Evolutionary conservation across 163 green algal species (phyloP), one percentile per base, ranked within the genome.

Genomic region (Chlamydomonas reinhardtii): DNA sequence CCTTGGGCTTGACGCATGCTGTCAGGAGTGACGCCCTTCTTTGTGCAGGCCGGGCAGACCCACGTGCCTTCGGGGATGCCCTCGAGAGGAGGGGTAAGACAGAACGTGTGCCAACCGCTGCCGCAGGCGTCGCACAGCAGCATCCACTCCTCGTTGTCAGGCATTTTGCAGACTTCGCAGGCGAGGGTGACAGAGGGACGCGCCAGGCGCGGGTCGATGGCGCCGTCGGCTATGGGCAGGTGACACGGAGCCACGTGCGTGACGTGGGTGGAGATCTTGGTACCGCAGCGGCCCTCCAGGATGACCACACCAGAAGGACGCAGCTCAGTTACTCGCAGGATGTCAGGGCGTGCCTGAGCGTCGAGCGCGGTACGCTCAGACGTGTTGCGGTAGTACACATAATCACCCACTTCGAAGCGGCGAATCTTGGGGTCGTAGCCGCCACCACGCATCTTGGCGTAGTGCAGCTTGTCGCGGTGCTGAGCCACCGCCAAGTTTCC

Each of bases 401-500:
- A 88, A 35, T 88, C 82, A 0, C 82, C 82, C 3, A 75, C 27
- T n/a, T 82, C 39, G 34, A 76, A 82, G 0, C 59, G 24, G 8
- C 31, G 25, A 0, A 78, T 31, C 0, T 64, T 54, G 29, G 70
- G 76, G 2, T 52, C 54, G 17, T 31, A 35, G 2, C 16, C 29
- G 11, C 79, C 85, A 19, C 39, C 34, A 1, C 85, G 68, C 8
- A 84, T 29, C 1, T 65, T 35, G 4, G 65, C 66, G 74, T 90
- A 90, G 29, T 80, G 72, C 61, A 84, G 52, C 29, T 31, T 83
- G 56, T 89, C 88, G 0, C 77, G 64, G 56, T 91, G 88, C 73
- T 91, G 88, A 0, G 83, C 88, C 48, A 89, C 85, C 22, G 37
- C 4, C 25, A 91, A 74, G 61, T 91, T 89, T n/a, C 73, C 43